A percentile compares a stretch with the other conserved stretches of the same genome.
Evolutionary conservation across 75 land plant species (phyloP).

Genomic region (Pinus albicaulis): DNA sequence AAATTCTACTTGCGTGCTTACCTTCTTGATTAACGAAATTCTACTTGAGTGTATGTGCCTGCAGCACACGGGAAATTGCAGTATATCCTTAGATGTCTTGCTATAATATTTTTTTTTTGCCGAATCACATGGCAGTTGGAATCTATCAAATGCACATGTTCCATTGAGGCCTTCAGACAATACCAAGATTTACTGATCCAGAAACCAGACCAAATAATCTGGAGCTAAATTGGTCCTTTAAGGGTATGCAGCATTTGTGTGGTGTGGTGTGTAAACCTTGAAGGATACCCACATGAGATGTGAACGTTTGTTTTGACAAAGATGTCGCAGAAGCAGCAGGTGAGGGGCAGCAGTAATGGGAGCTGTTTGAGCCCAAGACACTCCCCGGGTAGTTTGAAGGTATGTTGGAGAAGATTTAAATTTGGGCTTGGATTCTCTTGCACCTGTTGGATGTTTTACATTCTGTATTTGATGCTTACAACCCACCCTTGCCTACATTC

Average conservation of each 20-base stretch:
- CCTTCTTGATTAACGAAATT: no score
- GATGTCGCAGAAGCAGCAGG: background rate
- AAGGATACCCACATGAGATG: background rate
- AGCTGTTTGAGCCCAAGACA: constrained; percentile 6
- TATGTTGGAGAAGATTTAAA: background rate
- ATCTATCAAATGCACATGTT: no score
- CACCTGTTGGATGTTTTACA: constrained; percentile 6
- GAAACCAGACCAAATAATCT: background rate
- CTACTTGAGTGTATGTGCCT: no score
- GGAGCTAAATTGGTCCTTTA: background rate
- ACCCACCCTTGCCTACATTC: constrained; percentile 13
- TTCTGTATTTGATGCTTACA: constrained; percentile 11
- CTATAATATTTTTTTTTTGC: no score
- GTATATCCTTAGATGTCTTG: no score
- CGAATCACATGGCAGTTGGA: no score
- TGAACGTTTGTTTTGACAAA: background rate
- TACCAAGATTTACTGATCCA: background rate
- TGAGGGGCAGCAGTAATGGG: background rate
- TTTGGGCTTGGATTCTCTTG: background rate
- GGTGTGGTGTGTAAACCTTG: background rate
- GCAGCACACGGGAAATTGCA: no score
- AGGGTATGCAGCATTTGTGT: background rate
- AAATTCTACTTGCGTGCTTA: no score
- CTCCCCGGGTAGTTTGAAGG: background rate
- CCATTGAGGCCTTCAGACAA: no score